Evolutionary conservation across 805 yeast genomes (phyloP), one percentile per base, ranked within the genome.

Genomic region (Saccharomyces mikatae): DNA sequence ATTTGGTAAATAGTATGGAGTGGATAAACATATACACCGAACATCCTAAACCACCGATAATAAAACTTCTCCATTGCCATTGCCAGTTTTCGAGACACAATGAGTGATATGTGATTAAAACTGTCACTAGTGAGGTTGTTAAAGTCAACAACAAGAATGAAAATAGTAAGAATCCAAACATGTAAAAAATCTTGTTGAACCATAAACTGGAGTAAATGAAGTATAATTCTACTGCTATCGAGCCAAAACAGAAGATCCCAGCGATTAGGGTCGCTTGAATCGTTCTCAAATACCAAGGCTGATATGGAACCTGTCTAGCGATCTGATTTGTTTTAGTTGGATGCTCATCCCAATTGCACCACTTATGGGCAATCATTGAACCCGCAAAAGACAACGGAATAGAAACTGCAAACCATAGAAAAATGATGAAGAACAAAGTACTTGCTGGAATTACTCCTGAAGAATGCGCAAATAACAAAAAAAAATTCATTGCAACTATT

Each of bases 11-110:
- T 60, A 86, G 74, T 55, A 90, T 74, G 2, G 97, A 83, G 71
- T 94, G 96, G 50, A 89, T 61, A 72, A 90, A 89, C 47, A 91
- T 85, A 69, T 92, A 94, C 52, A 85, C 61, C 0, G 96, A 79
- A 69, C 96, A 86, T 30, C 97, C 95, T 62, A 92, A 82, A 44
- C 97, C 94, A 47, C 96, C 97, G 29, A 96, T 88, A 56, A 89
- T 80, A 64, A 86, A 81, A 3, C 96, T 82, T 70, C 91, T 83
- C 99, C 99, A 94, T 68, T 92, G 97, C 99, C 99, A 94, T 70
- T 83, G 82, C 76, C 95, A 91, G 71, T 94, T 89, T 69, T 94
- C 99, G 51, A 89, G 76, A 68, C 96, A 89, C 60, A 94, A 78
- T 3, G 89, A 80, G 75, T 88, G 86, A 71, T 94, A 94, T 26